Evolutionary conservation across 257 asterid genomes (phyloP), one percentile per base, ranked within the genome.

Genomic region (Solanum gracilifrons): DNA sequence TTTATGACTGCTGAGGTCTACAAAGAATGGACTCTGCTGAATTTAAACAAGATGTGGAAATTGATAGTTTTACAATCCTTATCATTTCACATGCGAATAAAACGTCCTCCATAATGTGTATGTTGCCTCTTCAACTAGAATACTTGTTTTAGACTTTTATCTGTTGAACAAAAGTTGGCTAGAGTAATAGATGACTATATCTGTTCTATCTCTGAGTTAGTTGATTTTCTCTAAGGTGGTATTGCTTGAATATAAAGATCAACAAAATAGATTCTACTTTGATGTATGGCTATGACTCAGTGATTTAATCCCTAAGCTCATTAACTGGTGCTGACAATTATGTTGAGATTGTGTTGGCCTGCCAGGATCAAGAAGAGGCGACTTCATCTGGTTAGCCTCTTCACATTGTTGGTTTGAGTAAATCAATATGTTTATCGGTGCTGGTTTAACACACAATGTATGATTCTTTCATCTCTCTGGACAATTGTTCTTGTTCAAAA

Each of bases 321-420:
- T 29, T 69, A 37, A 7, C 10, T 37, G 41, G 41, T 37, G 41
- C 41, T 2, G 10, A 7, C 0, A 37, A 37, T 37, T 37, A 37
- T 37, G 39, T 2, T 36, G 3, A 88, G 90, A 85, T 79, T 88
- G 43, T 46, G 91, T 87, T 87, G 89, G 89, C 89, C 85, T 88
- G 60, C 76, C 75, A 87, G 90, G 92, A 91, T 90, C 87, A 72
- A 87, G 91, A 76, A 87, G 89, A 76, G 88, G 85, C 68, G 60
- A 88, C 89, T 6, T 71, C 41, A 71, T 72, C 79, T 18, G n/a
- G 25, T 72, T 72, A 18, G 21, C 79, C 79, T 72, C 79, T 72
- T 72, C 46, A 72, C 20, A 32, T 69, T 69, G 43, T 16, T 72
- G 7, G 76, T 69, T 68, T 13, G 79, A 72, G 43, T 18, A 72